A percentile compares a stretch with the other conserved stretches of the same genome.
Evolutionary conservation across 2,329 filamentous ascomycete species (phyloP).

Genomic region (Cercospora berteroae): DNA sequence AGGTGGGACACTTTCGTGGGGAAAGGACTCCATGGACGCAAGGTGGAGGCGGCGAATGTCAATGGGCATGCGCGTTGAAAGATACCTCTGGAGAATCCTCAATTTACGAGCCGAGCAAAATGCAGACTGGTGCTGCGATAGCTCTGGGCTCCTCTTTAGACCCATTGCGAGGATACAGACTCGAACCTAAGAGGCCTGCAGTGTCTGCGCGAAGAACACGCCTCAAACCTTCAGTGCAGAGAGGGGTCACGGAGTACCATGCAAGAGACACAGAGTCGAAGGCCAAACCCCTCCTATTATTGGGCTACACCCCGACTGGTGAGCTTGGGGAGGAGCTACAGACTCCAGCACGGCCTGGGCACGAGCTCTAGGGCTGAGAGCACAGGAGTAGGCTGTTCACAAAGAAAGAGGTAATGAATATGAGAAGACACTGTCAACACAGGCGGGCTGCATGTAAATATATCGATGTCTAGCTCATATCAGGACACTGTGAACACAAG

Average conservation of each 20-base stretch:
- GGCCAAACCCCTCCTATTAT: not conserved
- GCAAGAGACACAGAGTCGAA: not conserved
- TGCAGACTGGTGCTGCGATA: not conserved
- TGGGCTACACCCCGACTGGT: not conserved
- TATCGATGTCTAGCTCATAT: not conserved
- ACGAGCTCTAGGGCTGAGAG: not conserved
- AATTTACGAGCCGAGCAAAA: not conserved
- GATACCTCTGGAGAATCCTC: not conserved
- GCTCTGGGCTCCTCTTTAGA: not conserved
- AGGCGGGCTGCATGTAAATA: not conserved
- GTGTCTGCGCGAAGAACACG: not conserved
- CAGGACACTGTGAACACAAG: not conserved
- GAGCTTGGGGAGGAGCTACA: not conserved
- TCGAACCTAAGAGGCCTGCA: not conserved
- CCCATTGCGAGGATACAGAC: not conserved
- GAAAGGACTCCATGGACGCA: not conserved
- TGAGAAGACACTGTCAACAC: not conserved
- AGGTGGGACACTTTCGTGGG: conserved; percentile 39
- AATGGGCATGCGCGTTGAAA: not conserved
- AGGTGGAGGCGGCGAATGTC: not conserved
- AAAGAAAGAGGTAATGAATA: not conserved
- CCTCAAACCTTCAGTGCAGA: not conserved
- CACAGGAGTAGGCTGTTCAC: not conserved
- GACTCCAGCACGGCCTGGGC: not conserved
- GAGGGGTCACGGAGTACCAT: not conserved